A percentile compares a stretch with the other conserved stretches of the same genome.
These are phyloP conservation scores for Patellifolia procumbens DNA, from an alignment of 179 eudicot genomes.

Conservation along the genomic window DNA sequence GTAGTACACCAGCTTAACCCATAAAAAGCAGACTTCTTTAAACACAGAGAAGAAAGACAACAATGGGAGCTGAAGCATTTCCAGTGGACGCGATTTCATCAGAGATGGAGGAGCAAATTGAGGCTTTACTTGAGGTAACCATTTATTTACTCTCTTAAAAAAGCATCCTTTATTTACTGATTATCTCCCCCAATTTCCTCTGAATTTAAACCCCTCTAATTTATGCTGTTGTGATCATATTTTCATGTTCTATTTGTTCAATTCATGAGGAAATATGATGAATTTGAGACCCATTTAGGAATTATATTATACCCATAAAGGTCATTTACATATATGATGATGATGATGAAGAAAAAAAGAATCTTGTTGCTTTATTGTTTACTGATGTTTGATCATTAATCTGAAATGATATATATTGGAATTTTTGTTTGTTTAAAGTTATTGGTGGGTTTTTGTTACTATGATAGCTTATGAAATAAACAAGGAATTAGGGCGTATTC, in stretches of 20 bases:
- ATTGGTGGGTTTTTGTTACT: not conserved
- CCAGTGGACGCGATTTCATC: slow-evolving; percentile 19
- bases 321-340: not conserved
- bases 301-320: not conserved
- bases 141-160: not conserved
- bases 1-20: too few relatives aligned
- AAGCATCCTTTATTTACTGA: not conserved
- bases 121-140: slow-evolving; percentile 45
- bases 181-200: not conserved
- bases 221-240: not conserved
- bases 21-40: too few relatives aligned
- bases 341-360: too few relatives aligned
- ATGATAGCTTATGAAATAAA: too few relatives aligned
- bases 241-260: not conserved
- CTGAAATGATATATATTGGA: not conserved
- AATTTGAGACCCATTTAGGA: not conserved
- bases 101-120: slow-evolving; percentile 37
- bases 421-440: not conserved
- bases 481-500: too few relatives aligned
- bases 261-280: not conserved
- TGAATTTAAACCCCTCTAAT: not conserved
- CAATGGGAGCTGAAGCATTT: slow-evolving; percentile 36
- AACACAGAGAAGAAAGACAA: not conserved
- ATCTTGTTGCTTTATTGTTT: not conserved
- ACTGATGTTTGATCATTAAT: not conserved